These are phyloP conservation scores for Kodamaea sagamina DNA, from an alignment of 805 yeast species.

Conservation along the genomic window DNA sequence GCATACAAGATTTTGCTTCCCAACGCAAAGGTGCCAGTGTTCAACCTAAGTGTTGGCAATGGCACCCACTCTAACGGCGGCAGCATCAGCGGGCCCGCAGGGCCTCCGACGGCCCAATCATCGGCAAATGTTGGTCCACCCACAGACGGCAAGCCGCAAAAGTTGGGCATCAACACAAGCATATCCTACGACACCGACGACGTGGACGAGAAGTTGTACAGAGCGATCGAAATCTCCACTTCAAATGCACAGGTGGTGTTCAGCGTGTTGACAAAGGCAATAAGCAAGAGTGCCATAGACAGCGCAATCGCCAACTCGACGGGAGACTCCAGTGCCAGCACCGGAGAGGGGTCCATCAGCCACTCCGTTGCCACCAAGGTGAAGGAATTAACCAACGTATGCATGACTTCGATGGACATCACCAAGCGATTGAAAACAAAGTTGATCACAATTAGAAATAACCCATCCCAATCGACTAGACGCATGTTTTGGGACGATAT, in stretches of 20 bases:
- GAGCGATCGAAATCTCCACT: conserved; percentile 62
- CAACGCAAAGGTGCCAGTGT: conserved; percentile 12
- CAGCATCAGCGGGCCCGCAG: conserved; percentile 10
- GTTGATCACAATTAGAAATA: conserved; percentile 51
- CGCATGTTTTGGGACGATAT: conserved; percentile 82
- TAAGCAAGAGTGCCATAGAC: conserved; percentile 62
- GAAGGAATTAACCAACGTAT: conserved; percentile 73
- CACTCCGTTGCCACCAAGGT: conserved; percentile 61
- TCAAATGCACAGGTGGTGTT: conserved; percentile 75
- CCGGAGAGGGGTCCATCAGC: conserved; percentile 21
- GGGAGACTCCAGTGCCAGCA: not conserved
- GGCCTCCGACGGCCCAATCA: not conserved
- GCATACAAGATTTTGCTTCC: conserved; percentile 54
- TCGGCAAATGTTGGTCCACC: conserved; percentile 21
- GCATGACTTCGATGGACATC: conserved; percentile 79
- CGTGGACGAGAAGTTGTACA: conserved; percentile 67
- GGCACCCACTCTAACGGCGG: conserved; percentile 11
- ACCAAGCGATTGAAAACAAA: conserved; percentile 64
- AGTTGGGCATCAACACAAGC: conserved; percentile 25
- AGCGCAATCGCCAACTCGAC: conserved; percentile 26
- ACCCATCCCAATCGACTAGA: conserved; percentile 52
- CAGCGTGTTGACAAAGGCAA: conserved; percentile 68
- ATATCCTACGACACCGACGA: conserved; percentile 41
- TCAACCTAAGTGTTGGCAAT: conserved; percentile 5
- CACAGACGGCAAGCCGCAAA: conserved; percentile 20